Evolutionary conservation across 2,329 filamentous ascomycete genomes (phyloP).

Genomic region (Botrytis squamosa): DNA sequence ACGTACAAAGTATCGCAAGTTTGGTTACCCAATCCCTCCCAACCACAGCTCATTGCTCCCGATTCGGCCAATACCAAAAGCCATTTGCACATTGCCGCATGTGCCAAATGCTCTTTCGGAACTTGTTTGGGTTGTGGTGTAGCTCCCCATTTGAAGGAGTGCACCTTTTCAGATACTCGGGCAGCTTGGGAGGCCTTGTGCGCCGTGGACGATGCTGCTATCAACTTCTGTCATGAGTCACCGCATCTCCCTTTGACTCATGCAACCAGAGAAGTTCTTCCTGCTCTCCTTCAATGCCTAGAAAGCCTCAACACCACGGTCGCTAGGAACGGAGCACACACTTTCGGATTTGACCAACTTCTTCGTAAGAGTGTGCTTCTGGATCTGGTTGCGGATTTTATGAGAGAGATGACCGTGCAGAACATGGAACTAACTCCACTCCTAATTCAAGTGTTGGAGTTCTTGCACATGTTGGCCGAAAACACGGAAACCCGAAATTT

Average conservation of each 20-base stretch:
- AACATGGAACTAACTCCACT: neutral
- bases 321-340: neutral
- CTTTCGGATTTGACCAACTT: neutral
- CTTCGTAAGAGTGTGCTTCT: neutral
- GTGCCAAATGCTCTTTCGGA: neutral
- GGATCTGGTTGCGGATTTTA: neutral
- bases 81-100: neutral
- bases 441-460: neutral
- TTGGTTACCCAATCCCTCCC: neutral
- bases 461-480: neutral
- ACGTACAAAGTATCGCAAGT: neutral
- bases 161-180: neutral
- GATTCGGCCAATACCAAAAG: neutral
- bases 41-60: neutral
- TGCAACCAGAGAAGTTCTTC: neutral
- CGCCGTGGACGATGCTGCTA: neutral
- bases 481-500: accelerated
- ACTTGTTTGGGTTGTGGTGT: neutral
- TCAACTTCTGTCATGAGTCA: neutral
- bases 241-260: neutral
- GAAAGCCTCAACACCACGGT: neutral
- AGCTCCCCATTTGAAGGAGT: neutral
- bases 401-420: neutral
- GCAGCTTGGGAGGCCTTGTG: neutral
- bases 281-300: no score